A percentile compares a stretch with the other conserved stretches of the same genome.
phyloP scores from a whole-genome alignment of 495 filamentous ascomycete genomes.

The Hypoxylon perforatum region DNA sequence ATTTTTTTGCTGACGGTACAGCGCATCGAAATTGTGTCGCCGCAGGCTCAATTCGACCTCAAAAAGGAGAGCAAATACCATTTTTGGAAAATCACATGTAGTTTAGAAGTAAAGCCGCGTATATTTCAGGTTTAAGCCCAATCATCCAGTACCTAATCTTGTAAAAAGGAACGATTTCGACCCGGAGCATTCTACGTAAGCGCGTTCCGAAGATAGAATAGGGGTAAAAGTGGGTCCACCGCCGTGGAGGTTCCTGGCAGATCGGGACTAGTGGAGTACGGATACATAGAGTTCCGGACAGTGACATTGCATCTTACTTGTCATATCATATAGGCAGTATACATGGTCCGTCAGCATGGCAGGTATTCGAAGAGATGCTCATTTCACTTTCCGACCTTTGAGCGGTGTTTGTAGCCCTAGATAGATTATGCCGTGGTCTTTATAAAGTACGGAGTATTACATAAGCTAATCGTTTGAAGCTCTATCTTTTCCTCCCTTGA shows the following conservation, averaged over 20 bases:
- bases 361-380: conserved; percentile 8
- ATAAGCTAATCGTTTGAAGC: no score
- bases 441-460: no score
- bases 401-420: no score
- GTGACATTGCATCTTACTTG: not conserved
- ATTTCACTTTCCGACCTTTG: no score
- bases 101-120: not conserved
- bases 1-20: no score
- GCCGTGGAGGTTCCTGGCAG: conserved; percentile 11
- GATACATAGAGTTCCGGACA: conserved; percentile 24
- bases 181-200: conserved; percentile 19
- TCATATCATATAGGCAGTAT: not conserved
- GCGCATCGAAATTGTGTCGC: not conserved
- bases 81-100: conserved; percentile 14
- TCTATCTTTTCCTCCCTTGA: no score
- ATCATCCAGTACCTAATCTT: conserved; percentile 13
- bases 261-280: conserved; percentile 27
- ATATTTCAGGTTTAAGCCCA: not conserved
- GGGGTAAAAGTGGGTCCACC: not conserved
- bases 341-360: conserved; percentile 19
- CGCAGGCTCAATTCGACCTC: not conserved
- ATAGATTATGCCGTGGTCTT: no score
- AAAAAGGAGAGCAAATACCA: not conserved
- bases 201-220: not conserved
- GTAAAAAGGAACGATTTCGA: conserved; percentile 31